A percentile compares a stretch with the other conserved stretches of the same genome.
These are phyloP conservation scores for Paramecium sonneborni DNA, from an alignment of 73 alveolate genomes.

Conservation along the genomic window DNA sequence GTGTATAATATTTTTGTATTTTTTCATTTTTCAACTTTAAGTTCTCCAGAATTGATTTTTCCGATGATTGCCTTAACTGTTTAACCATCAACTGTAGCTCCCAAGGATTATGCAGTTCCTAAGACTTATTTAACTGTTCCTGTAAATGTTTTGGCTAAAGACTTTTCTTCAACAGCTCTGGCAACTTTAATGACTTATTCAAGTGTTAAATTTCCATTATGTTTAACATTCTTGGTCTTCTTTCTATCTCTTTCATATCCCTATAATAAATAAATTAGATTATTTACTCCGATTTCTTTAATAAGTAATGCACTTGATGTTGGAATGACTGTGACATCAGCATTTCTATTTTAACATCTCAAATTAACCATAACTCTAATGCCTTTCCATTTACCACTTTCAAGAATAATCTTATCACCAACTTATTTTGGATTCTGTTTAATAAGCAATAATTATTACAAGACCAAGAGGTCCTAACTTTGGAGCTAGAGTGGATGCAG, in stretches of 20 bases:
- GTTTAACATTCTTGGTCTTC: conserved; percentile 75
- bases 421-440: conserved; percentile 72
- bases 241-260: conserved; percentile 77
- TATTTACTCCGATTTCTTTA: conserved; percentile 67
- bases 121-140: conserved; percentile 76
- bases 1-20: neutral
- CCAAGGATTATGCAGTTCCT: conserved; percentile 75
- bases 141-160: conserved; percentile 68
- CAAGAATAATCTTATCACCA: conserved; percentile 73
- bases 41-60: conserved; percentile 67
- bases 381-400: conserved; percentile 70
- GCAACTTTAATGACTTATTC: conserved; percentile 76
- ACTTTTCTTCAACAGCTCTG: conserved; percentile 60
- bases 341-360: conserved; percentile 70
- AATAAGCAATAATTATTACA: neutral
- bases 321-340: conserved; percentile 71
- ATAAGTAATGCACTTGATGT: conserved; percentile 74
- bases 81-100: conserved; percentile 73
- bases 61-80: conserved; percentile 67
- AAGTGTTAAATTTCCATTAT: conserved; percentile 73
- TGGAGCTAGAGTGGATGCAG: conserved; percentile 74
- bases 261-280: neutral
- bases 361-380: conserved; percentile 74
- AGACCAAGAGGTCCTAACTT: conserved; percentile 76
- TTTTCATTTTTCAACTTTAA: conserved; percentile 36